Percentiles rank a stretch among this genome's conserved stretches.
Evolutionary conservation across 2,329 filamentous ascomycete species (phyloP).

Genomic region (Diaporthe capsici): DNA sequence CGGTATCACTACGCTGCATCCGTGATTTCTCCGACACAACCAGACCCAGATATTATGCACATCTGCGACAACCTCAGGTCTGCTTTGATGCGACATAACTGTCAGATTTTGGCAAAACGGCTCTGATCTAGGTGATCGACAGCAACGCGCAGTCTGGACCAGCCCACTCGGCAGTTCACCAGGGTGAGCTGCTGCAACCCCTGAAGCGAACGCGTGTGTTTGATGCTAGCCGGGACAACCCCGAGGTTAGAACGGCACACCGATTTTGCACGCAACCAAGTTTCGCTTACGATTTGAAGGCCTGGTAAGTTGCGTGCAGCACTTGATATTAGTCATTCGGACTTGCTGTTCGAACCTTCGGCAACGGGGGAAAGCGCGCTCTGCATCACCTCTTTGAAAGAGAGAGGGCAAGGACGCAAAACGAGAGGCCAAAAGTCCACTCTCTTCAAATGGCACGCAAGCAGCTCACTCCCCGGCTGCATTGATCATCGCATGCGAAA

Average conservation of each 20-base stretch:
- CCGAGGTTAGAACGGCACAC: background rate
- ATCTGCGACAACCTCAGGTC: background rate
- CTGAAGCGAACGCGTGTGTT: too few relatives aligned
- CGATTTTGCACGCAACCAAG: background rate
- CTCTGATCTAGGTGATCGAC: background rate
- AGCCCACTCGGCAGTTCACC: background rate
- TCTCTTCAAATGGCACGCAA: background rate
- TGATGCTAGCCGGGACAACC: background rate
- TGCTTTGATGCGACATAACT: slow-evolving; percentile 6
- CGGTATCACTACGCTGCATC: slow-evolving; percentile 4
- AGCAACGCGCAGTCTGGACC: background rate
- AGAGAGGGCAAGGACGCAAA: background rate
- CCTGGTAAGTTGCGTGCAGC: background rate
- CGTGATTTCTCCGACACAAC: background rate
- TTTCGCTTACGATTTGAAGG: background rate
- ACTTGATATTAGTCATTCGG: background rate
- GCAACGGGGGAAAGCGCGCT: background rate
- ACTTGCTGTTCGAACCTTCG: background rate
- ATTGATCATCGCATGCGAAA: background rate
- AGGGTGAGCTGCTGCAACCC: background rate
- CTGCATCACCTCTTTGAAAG: background rate
- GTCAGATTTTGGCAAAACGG: background rate
- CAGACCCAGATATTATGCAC: background rate
- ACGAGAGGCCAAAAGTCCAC: background rate
- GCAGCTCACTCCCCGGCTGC: background rate